Evolutionary conservation across 2,329 filamentous ascomycete species (phyloP), one percentile per base, ranked within the genome.

Genomic region (Tolypocladium capitatum): DNA sequence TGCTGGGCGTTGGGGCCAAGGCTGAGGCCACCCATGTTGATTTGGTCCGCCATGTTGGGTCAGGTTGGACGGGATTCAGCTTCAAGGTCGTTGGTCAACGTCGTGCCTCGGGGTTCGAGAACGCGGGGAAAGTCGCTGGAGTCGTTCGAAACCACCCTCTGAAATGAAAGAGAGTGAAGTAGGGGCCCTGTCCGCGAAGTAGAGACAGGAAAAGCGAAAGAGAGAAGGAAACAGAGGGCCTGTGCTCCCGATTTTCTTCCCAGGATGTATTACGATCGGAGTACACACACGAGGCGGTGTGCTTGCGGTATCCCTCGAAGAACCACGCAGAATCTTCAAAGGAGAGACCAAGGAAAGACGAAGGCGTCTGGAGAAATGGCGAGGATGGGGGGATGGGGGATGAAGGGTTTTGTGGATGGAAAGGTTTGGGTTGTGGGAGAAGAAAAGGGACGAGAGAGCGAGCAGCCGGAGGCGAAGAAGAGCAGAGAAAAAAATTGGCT

Each of bases 1-100:
- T 60, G 56, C 47, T 63, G 60, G 48, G 61, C 65, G 31, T 66
- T 65, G 49, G 65, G 64, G 49, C 69, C 80, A 54, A 91, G 73
- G 68, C 71, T 83, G 61, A 91, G 74, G 64, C 81, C 80, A 64
- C 75, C 78, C 78, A 91, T 89, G 74, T 88, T 87, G 60, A 92
- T 77, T 74, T 90, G 83, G 62, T 87, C 84, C 66, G 84, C 84
- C 84, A 89, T 89, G 63, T 68, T 83, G 71, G 60, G 60, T 59
- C 49, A 41, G 20, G 30, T 21, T 46, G 47, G 49, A 53, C 48
- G 52, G 46, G 48, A 56, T 54, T 57, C 48, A 49, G 47, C 45
- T 57, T 51, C 51, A 52, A 48, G 46, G 34, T 48, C 46, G 38
- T 40, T 21, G 9, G 13, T 42, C 24, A 30, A 30, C 21, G n/a